A percentile compares a stretch with the other conserved stretches of the same genome.
These are phyloP conservation scores for Neoboletus subvelutipes DNA, from an alignment of 768 basidiomycete species.

Conservation along the genomic window DNA sequence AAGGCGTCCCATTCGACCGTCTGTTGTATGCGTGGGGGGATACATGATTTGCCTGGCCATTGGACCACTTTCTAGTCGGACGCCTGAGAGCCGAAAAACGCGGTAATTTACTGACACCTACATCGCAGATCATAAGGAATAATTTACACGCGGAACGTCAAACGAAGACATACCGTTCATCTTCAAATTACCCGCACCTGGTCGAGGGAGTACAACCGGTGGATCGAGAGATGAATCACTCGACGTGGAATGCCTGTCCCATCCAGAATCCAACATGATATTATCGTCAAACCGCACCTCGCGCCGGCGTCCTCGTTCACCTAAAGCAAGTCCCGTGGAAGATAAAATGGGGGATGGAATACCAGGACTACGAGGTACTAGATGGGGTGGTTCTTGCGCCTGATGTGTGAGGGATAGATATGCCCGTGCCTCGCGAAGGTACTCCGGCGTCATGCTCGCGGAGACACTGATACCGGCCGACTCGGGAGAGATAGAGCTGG, in stretches of 20 bases:
- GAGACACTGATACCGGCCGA: constrained; percentile 32
- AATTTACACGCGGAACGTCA: neutral
- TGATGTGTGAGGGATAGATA: constrained; percentile 33
- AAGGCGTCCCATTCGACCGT: constrained; percentile 6
- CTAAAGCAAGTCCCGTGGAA: constrained; percentile 29
- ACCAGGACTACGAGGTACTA: constrained; percentile 19
- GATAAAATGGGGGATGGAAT: constrained; percentile 31
- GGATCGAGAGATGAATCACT: constrained; percentile 30
- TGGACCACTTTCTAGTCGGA: constrained; percentile 15
- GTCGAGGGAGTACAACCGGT: constrained; percentile 18
- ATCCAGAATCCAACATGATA: constrained; percentile 29
- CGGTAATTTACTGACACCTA: constrained; percentile 32
- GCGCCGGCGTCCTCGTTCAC: constrained; percentile 30
- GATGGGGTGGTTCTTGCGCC: constrained; percentile 10
- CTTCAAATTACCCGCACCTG: constrained; percentile 8
- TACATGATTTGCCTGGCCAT: constrained; percentile 11
- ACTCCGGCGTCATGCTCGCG: constrained; percentile 34
- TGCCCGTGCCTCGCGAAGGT: constrained; percentile 33
- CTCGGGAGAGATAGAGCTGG: constrained; percentile 35
- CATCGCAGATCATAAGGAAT: neutral
- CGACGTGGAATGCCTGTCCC: constrained; percentile 33
- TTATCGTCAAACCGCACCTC: constrained; percentile 36
- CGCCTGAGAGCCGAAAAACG: constrained; percentile 32
- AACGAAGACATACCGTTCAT: constrained; percentile 21
- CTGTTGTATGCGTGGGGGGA: constrained; percentile 4